A percentile compares a stretch with the other conserved stretches of the same genome.
phyloP scores from a whole-genome alignment of 305 asterid species.

The Solanum hybrid region DNA sequence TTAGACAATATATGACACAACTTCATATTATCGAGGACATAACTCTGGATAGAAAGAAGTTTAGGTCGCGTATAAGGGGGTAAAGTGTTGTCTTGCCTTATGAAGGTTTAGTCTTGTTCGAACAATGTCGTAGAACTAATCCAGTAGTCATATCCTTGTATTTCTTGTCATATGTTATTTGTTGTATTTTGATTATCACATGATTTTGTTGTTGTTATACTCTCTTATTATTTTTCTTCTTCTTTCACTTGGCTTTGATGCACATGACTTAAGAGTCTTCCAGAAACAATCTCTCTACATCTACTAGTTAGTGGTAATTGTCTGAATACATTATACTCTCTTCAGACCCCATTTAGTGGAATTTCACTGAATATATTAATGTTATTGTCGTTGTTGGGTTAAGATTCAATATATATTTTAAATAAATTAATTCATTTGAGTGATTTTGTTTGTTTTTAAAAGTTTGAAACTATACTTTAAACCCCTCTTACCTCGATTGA shows the following conservation, averaged over 20 bases:
- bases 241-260: neutral
- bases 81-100: neutral
- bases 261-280: neutral
- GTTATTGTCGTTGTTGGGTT: too few relatives aligned
- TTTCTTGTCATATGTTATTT: neutral
- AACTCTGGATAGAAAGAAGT: neutral
- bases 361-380: too few relatives aligned
- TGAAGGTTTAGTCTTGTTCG: neutral
- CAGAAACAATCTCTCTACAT: too few relatives aligned
- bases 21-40: neutral
- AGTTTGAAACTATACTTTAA: too few relatives aligned
- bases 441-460: too few relatives aligned
- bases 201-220: neutral
- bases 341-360: too few relatives aligned
- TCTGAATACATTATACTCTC: neutral
- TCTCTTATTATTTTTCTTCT: too few relatives aligned
- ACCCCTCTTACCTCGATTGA: too few relatives aligned
- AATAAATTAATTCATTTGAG: too few relatives aligned
- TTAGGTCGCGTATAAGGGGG: neutral
- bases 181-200: neutral
- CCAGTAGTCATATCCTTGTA: neutral
- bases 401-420: too few relatives aligned
- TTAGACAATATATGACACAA: neutral
- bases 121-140: neutral
- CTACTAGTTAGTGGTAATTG: neutral